Evolutionary conservation across 1,139 yeast species (phyloP), one percentile per base, ranked within the genome.

Genomic region (Magnusiomyces ingens): DNA sequence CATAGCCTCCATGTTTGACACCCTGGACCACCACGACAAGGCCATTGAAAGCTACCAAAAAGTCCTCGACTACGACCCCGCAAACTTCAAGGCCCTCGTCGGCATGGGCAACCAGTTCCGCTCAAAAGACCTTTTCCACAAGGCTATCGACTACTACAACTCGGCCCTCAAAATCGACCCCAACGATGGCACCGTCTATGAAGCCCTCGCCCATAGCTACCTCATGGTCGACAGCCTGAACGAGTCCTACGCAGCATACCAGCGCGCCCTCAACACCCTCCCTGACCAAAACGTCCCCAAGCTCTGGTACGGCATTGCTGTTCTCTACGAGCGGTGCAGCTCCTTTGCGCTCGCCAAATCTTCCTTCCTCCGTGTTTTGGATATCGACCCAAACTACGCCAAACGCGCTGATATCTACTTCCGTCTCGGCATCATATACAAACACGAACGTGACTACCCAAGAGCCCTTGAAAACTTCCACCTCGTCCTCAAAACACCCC

Each of bases 261-360:
- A 93, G 72, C 89, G 95, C 67, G 98, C 99, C 0, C 75, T 93
- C 56, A 85, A 88, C 69, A 93, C 89, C 67, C 73, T 91, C 67
- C 89, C 88, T 59, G 91, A 93, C 66, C 95, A 96, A 49, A 89
- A 90, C 63, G 97, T 91, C 50, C 98, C 99, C 54, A 90, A 90
- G 68, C 78, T 91, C 62, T 94, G 99, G 98, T 97, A 93, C 69
- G 99, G 99, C 0, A 93, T 93, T 62, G 99, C 98, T 43, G 93
- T 93, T 58, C 75, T 93, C 57, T 93, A 93, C 70, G 99, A 93
- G 69, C 77, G 99, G 52, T 93, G 93, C 69, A 98, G 98, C n/a
- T 87, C 96, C 11, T 75, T 91, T 62, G 98, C 93, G 70, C 91
- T 91, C 64, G 99, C 99, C 3, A 98, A 93, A 69, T 99, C 93